These are phyloP conservation scores for Gossypium trilobum DNA, from an alignment of 441 rosid genomes.

Conservation along the genomic window DNA sequence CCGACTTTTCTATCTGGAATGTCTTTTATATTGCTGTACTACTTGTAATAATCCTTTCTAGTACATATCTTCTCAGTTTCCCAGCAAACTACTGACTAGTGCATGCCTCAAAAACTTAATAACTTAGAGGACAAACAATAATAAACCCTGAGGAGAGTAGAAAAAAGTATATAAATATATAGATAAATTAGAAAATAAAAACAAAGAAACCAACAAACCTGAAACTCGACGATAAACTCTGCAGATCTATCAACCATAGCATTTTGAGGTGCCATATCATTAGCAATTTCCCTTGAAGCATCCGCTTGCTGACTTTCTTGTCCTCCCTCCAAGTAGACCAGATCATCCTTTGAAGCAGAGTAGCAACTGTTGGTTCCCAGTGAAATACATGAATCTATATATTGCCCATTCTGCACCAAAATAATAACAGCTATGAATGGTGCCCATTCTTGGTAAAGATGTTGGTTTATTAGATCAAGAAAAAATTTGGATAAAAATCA, in stretches of 20 bases:
- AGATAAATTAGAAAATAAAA: neutral
- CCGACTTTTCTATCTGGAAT: neutral
- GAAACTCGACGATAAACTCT: constrained; percentile 67
- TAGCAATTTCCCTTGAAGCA: constrained; percentile 30
- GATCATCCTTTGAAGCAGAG: constrained; percentile 59
- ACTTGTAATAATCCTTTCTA: neutral
- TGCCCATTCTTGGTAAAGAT: neutral
- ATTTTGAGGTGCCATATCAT: constrained; percentile 34
- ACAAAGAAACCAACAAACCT: constrained; percentile 38
- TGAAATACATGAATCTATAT: constrained; percentile 76
- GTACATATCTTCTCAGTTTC: neutral
- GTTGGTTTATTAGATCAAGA: neutral
- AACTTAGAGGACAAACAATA: neutral
- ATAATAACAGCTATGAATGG: constrained; percentile 13
- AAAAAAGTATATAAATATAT: neutral
- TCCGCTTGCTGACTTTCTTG: constrained; percentile 30
- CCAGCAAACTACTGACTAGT: neutral
- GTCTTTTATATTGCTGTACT: neutral
- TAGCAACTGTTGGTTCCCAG: constrained; percentile 80
- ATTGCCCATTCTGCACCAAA: constrained; percentile 62
- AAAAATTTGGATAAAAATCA: neutral
- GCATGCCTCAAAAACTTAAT: neutral
- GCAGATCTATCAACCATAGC: constrained; percentile 37
- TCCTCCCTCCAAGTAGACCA: constrained; percentile 49
- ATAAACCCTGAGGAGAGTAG: neutral